A percentile compares a stretch with the other conserved stretches of the same genome.
phyloP scores from a whole-genome alignment of 2,329 filamentous ascomycete genomes.

The Colletotrichum destructivum region DNA sequence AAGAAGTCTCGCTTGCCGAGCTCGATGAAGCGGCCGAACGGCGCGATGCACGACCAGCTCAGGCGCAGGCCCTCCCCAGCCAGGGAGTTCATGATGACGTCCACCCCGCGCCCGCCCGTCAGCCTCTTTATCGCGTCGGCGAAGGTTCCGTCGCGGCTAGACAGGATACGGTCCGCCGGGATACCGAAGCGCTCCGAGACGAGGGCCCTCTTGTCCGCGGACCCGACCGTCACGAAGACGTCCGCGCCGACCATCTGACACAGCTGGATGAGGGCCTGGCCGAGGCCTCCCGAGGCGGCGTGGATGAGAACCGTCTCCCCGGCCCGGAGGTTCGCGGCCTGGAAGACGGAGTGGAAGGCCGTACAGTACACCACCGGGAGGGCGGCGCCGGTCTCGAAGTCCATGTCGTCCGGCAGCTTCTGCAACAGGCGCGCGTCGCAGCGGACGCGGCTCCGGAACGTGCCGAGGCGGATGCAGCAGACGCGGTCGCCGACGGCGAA shows the following conservation, averaged over 20 bases:
- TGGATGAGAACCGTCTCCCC: slow-evolving; percentile 55
- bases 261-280: slow-evolving; percentile 53
- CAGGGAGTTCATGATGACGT: slow-evolving; percentile 58
- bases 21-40: slow-evolving; percentile 62
- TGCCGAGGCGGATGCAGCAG: slow-evolving; percentile 33
- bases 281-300: slow-evolving; percentile 53
- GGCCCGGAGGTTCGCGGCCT: slow-evolving; percentile 46
- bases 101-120: slow-evolving; percentile 51
- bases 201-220: slow-evolving; percentile 48
- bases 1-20: slow-evolving; percentile 57
- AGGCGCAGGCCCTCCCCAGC: slow-evolving; percentile 58
- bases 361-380: slow-evolving; percentile 48
- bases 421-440: slow-evolving; percentile 22
- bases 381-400: slow-evolving; percentile 48
- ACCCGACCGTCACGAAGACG: slow-evolving; percentile 50
- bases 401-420: slow-evolving; percentile 51
- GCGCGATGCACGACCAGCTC: slow-evolving; percentile 60
- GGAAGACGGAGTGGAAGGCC: slow-evolving; percentile 48
- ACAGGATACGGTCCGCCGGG: slow-evolving; percentile 46
- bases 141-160: slow-evolving; percentile 49
- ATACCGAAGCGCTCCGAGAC: slow-evolving; percentile 48
- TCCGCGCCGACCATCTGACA: slow-evolving; percentile 49
- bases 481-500: slow-evolving; percentile 51
- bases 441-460: slow-evolving; percentile 50
- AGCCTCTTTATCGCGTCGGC: slow-evolving; percentile 46